Conservation (phyloP, 1,284 basidiomycete genomes). For the Apiotrichum sp. region DNA sequence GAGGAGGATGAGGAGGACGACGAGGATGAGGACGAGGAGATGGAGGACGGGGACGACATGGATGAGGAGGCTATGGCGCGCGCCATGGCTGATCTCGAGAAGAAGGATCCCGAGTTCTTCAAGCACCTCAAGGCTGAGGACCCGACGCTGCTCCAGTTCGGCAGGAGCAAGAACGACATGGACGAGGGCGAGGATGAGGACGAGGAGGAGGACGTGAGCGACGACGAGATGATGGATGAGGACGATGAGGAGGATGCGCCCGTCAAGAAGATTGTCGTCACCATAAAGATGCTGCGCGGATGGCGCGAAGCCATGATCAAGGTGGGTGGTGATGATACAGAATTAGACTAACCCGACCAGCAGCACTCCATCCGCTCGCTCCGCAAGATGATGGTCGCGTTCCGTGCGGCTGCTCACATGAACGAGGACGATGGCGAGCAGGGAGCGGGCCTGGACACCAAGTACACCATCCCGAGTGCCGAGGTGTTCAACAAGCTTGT, state of each 20-base stretch:
- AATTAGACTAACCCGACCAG: conserved; percentile 46
- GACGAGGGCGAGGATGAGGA: conserved; percentile 42
- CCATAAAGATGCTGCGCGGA: conserved; percentile 63
- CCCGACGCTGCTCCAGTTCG: conserved; percentile 75
- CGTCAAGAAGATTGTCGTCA: conserved; percentile 54
- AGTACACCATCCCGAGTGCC: conserved; percentile 75
- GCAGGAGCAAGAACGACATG: conserved; percentile 34
- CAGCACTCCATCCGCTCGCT: conserved; percentile 80
- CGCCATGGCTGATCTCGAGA: conserved; percentile 80
- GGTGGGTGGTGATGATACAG: conserved; percentile 47
- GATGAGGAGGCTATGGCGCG: conserved; percentile 60
- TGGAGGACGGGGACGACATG: conserved; percentile 51
- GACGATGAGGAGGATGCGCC: conserved; percentile 51
- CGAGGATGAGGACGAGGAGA: conserved; percentile 27
- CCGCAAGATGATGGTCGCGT: conserved; percentile 77
- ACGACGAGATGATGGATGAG: conserved; percentile 41
- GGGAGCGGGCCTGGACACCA: conserved; percentile 48
- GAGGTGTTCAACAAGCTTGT: conserved; percentile 88
- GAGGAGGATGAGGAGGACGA: conserved; percentile 45
- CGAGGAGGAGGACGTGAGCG: conserved; percentile 47
- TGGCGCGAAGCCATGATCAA: conserved; percentile 92
- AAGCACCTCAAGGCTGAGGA: conserved; percentile 97
- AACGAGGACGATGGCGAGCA: conserved; percentile 70
- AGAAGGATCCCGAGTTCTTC: conserved; percentile 97
- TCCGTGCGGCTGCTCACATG: conserved; percentile 80